Evolutionary conservation across 352 stramenopile species (phyloP), one percentile per base, ranked within the genome.

Genomic region (Globisporangium takayamanum): DNA sequence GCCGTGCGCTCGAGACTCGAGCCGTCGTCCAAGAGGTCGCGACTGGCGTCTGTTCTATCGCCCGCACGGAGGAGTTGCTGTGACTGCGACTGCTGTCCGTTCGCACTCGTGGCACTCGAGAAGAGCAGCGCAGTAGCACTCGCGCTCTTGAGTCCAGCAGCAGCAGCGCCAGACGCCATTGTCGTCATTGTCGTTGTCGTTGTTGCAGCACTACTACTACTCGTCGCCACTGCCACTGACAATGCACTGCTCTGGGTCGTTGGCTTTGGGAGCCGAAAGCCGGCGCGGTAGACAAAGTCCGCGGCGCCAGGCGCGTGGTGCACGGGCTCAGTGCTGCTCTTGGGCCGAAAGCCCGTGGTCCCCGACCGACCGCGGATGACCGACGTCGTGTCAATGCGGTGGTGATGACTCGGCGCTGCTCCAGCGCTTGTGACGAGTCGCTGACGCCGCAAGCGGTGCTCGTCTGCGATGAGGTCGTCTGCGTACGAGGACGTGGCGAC

Each of bases 201-300:
- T 22, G 28, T 25, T 51, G n/a, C 10, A 37, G 63, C n/a, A 53
- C 16, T 60, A 16, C 22, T 22, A 22, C 22, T 22, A 22, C 22
- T 22, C 22, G 22, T 22, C 22, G 22, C 22, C 22, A 22, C 22
- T 22, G 22, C 22, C 22, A 22, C 22, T 22, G 22, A 22, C 22
- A 22, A 22, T 22, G 30, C 53, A 39, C 51, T 64, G 5, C 37
- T 36, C 30, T 36, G 55, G 18, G 4, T 12, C 16, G 33, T 15
- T 20, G 53, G 49, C 47, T 74, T 82, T 0, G 79, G 76, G 45
- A 89, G 64, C 1, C 79, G 76, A 54, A 89, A 87, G 1, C 79
- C 79, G 0, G 69, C 76, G 25, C 79, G 68, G 28, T 89, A 89
- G 45, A 89, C 62, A 50, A 69, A 87, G 16, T 86, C 79, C 14